These are phyloP conservation scores for Coemansia reversa DNA, from an alignment of 192 early-diverging fungal species.

Conservation along the genomic window DNA sequence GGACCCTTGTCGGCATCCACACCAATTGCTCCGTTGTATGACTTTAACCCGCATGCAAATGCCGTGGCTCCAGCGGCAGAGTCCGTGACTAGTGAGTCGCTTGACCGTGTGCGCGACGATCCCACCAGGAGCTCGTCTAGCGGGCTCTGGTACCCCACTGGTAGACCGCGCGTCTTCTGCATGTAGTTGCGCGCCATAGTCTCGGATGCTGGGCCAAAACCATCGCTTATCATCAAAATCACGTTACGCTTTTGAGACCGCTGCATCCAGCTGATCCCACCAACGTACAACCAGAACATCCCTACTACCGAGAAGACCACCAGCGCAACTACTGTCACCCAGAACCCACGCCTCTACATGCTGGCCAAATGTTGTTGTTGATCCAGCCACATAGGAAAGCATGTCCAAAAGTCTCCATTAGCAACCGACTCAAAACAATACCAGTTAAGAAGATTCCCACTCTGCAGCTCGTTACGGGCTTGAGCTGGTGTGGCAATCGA, in stretches of 20 bases:
- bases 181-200: constrained; percentile 83
- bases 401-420: background rate
- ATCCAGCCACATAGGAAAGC: background rate
- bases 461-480: background rate
- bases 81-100: constrained; percentile 84
- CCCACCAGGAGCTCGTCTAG: constrained; percentile 79
- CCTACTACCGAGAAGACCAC: constrained; percentile 48
- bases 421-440: constrained; percentile 6
- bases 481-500: background rate
- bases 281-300: constrained; percentile 48
- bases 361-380: background rate
- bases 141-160: constrained; percentile 58
- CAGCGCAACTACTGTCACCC: constrained; percentile 39
- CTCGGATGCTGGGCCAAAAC: constrained; percentile 93
- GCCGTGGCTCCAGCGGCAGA: constrained; percentile 98
- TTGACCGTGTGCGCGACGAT: constrained; percentile 84
- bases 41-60: constrained; percentile 85
- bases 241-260: constrained; percentile 68
- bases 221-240: constrained; percentile 93
- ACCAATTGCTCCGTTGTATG: constrained; percentile 92
- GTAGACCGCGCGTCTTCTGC: constrained; percentile 61
- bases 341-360: constrained; percentile 46
- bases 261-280: constrained; percentile 53
- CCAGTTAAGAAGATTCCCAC: background rate
- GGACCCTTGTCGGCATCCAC: constrained; percentile 68